Percentiles rank a stretch among this genome's conserved stretches.
phyloP scores from a whole-genome alignment of 163 green algal genomes.

The Chlorella variabilis region DNA sequence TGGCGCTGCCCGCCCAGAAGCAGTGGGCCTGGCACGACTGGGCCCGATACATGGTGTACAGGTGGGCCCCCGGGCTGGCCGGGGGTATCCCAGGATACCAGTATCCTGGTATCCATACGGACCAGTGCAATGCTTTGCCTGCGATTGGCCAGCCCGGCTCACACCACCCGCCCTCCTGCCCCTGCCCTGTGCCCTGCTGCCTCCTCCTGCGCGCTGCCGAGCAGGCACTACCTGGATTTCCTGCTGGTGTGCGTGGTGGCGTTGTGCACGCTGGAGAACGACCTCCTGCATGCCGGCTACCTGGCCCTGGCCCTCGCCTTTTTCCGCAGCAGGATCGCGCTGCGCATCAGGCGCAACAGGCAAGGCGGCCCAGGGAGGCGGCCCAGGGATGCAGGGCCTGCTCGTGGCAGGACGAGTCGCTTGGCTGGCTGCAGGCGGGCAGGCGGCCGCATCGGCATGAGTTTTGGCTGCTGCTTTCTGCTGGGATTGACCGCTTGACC shows the following conservation, averaged over 20 bases:
- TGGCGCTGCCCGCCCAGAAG: slow-evolving; percentile 39
- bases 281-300: slow-evolving; percentile 82
- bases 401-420: too few species aligned
- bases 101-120: too few species aligned
- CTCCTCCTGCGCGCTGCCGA: too few species aligned
- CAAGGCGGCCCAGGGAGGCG: not conserved
- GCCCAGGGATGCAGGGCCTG: too few species aligned
- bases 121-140: too few species aligned
- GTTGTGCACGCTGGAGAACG: slow-evolving; percentile 72
- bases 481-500: too few species aligned
- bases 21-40: slow-evolving; percentile 66
- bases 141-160: too few species aligned
- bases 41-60: slow-evolving; percentile 58
- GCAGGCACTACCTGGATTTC: slow-evolving; percentile 69
- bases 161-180: not conserved
- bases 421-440: too few species aligned
- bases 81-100: too few species aligned
- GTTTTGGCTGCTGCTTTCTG: too few species aligned
- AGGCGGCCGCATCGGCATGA: too few species aligned
- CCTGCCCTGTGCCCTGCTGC: not conserved
- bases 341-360: slow-evolving; percentile 43
- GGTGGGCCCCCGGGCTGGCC: not conserved
- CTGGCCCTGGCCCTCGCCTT: slow-evolving; percentile 76
- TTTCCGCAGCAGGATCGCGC: slow-evolving; percentile 61
- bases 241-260: slow-evolving; percentile 72